Percentiles rank a stretch among this genome's conserved stretches.
Conservation (phyloP, 1,139 yeast genomes). For the Entelexis paramagnoliae region DNA sequence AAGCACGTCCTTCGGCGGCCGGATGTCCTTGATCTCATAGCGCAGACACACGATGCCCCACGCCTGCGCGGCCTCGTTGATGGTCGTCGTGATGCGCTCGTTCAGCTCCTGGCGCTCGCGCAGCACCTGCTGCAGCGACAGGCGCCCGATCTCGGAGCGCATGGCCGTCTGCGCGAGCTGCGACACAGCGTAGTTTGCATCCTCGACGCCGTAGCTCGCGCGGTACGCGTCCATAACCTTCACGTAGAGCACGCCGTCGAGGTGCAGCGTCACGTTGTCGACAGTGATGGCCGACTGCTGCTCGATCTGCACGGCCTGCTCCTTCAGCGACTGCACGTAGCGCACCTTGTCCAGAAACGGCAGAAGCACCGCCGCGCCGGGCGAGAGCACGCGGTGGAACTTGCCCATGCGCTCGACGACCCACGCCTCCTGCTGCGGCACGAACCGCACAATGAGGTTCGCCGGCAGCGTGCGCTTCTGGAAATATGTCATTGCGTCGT, state of each 20-base stretch:
- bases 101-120: constrained; percentile 66
- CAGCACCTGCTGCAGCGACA: constrained; percentile 67
- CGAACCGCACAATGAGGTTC: constrained; percentile 60
- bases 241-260: constrained; percentile 75
- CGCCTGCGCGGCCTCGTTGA: constrained; percentile 72
- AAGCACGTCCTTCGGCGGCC: constrained; percentile 77
- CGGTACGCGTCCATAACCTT: constrained; percentile 72
- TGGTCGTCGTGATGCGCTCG: constrained; percentile 60
- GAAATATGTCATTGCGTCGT: constrained; percentile 43
- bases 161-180: constrained; percentile 86
- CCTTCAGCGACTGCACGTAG: constrained; percentile 74
- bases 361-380: constrained; percentile 64
- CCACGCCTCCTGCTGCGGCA: constrained; percentile 89
- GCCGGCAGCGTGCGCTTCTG: constrained; percentile 60
- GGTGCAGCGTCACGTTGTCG: constrained; percentile 72
- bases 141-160: constrained; percentile 80
- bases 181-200: constrained; percentile 72
- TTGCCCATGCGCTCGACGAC: constrained; percentile 87
- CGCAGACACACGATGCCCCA: constrained; percentile 85
- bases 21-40: constrained; percentile 80
- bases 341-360: constrained; percentile 68
- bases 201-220: constrained; percentile 83
- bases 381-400: constrained; percentile 60
- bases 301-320: constrained; percentile 74
- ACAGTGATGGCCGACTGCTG: constrained; percentile 77